Conservation (phyloP, 2,329 filamentous ascomycete genomes). For the Beauveria brongniartii region DNA sequence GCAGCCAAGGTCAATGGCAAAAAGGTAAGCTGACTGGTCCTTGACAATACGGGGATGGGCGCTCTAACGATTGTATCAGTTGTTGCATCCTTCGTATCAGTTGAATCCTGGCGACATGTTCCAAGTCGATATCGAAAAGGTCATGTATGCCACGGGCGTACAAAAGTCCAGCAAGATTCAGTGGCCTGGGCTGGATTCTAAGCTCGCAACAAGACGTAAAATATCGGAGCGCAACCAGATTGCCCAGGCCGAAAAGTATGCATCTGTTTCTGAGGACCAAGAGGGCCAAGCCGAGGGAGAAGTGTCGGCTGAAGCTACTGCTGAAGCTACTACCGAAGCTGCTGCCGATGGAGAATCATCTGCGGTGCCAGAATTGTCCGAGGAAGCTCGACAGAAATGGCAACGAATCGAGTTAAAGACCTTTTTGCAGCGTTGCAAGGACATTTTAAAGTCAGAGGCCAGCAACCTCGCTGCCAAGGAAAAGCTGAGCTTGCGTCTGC, state of each 20-base stretch:
- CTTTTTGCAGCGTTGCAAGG: constrained; percentile 7
- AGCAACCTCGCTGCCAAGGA: constrained; percentile 48
- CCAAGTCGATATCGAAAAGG: constrained; percentile 82
- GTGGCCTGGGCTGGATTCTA: constrained; percentile 18
- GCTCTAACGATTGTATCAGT: constrained; percentile 43
- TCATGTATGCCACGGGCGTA: constrained; percentile 78
- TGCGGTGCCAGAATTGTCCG: not conserved
- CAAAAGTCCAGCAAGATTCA: constrained; percentile 43
- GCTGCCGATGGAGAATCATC: constrained; percentile 14
- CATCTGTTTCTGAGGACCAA: not conserved
- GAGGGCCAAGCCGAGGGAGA: not conserved
- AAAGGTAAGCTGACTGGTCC: constrained; percentile 51
- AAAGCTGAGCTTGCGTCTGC: constrained; percentile 68
- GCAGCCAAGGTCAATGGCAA: constrained; percentile 94
- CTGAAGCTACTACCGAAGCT: constrained; percentile 12
- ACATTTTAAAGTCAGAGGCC: constrained; percentile 8
- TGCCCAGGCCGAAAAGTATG: constrained; percentile 12
- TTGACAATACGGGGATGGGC: too few relatives aligned
- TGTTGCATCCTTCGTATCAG: constrained; percentile 84
- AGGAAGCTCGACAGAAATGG: not conserved
- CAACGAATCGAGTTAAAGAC: not conserved
- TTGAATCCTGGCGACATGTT: constrained; percentile 98
- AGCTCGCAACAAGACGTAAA: constrained; percentile 21
- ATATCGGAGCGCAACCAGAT: constrained; percentile 16
- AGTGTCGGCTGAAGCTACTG: not conserved